Conservation (phyloP, 805 yeast species). For the Metschnikowia lochheadii region DNA sequence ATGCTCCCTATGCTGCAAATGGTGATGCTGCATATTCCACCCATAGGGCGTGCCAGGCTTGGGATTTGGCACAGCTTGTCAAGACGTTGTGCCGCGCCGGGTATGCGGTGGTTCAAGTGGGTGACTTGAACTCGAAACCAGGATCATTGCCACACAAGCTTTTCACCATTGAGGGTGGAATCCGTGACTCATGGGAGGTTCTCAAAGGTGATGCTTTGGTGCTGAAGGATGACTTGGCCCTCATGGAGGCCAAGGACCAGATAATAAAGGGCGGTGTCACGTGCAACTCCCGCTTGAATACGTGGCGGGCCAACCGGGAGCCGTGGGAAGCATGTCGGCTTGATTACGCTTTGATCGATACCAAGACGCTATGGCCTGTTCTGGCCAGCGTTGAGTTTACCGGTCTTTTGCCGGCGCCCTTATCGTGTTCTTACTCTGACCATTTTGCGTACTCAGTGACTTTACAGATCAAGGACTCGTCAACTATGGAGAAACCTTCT, state of each 20-base stretch:
- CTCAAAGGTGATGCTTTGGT: slow-evolving; percentile 42
- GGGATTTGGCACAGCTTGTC: slow-evolving; percentile 80
- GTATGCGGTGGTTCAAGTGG: slow-evolving; percentile 82
- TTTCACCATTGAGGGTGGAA: slow-evolving; percentile 61
- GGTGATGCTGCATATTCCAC: slow-evolving; percentile 91
- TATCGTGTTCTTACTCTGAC: slow-evolving; percentile 70
- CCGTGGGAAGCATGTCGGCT: slow-evolving; percentile 77
- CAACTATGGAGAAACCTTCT: slow-evolving; percentile 5
- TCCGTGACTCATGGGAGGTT: slow-evolving; percentile 80
- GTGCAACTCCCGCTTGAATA: slow-evolving; percentile 81
- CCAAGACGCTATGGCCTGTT: slow-evolving; percentile 45
- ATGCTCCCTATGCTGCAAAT: slow-evolving; percentile 80
- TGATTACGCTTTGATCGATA: slow-evolving; percentile 83
- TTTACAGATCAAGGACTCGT: slow-evolving; percentile 17
- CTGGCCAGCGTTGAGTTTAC: slow-evolving; percentile 73
- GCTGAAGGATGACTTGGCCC: slow-evolving; percentile 22
- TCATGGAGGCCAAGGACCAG: slow-evolving; percentile 45
- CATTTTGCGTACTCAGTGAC: slow-evolving; percentile 76
- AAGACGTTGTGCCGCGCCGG: slow-evolving; percentile 64
- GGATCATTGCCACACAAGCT: slow-evolving; percentile 78
- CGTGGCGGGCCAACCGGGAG: slow-evolving; percentile 65
- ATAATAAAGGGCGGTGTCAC: slow-evolving; percentile 75
- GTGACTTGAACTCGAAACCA: slow-evolving; percentile 88
- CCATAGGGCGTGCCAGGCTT: slow-evolving; percentile 92
- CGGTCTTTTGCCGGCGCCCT: slow-evolving; percentile 55